Evolutionary conservation across 352 stramenopile species (phyloP).

Genomic region (Elongisporangium prolatum): DNA sequence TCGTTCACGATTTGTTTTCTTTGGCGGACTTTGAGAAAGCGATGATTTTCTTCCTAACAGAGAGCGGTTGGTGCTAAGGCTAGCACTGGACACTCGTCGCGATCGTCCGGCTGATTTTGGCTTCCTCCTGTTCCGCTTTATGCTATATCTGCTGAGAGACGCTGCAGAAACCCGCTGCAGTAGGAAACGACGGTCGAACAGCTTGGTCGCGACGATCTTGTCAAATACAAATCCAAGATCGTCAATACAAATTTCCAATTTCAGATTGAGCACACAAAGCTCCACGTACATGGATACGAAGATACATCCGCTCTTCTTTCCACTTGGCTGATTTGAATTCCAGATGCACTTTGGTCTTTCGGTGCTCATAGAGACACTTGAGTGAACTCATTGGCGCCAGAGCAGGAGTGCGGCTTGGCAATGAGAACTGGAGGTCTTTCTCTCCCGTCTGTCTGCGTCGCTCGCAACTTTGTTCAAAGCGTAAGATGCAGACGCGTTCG

Average conservation of each 20-base stretch:
- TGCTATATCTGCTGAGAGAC: neutral
- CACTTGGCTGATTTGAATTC: conserved; percentile 41
- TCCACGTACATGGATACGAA: conserved; percentile 33
- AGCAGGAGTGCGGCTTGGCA: conserved; percentile 22
- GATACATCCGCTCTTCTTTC: conserved; percentile 39
- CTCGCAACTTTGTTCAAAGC: conserved; percentile 48
- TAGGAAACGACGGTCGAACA: neutral
- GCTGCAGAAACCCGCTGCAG: neutral
- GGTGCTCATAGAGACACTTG: conserved; percentile 30
- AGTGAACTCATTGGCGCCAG: conserved; percentile 17
- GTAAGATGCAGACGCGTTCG: conserved; percentile 40
- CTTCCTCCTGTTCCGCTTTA: neutral
- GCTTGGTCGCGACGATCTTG: neutral
- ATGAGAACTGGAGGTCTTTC: conserved; percentile 33
- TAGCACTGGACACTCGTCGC: neutral
- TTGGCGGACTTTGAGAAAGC: neutral
- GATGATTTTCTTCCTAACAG: neutral
- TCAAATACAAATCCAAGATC: neutral
- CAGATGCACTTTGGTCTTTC: conserved; percentile 25
- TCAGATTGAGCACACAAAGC: too few species aligned
- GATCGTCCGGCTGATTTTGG: neutral
- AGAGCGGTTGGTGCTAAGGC: neutral
- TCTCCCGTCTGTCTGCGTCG: conserved; percentile 18
- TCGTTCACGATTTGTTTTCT: neutral
- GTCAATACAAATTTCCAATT: neutral